Percentiles rank a stretch among this genome's conserved stretches.
These are phyloP conservation scores for Septoria petroselini DNA, from an alignment of 2,329 filamentous ascomycete species.

Conservation along the genomic window DNA sequence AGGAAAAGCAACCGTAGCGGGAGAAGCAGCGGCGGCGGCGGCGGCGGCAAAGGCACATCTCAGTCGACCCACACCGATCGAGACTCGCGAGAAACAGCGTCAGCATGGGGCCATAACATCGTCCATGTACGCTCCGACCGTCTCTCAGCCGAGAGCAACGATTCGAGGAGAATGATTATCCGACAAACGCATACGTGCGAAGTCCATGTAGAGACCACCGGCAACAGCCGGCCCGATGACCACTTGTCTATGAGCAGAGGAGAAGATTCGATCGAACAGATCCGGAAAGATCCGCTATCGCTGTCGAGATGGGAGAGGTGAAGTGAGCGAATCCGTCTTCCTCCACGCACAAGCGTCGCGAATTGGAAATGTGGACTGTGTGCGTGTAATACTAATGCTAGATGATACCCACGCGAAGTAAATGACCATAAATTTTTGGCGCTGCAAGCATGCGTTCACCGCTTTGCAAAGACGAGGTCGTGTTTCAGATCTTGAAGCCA, in stretches of 20 bases:
- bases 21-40: background rate
- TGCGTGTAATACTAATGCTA: no score
- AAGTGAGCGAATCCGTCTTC: no score
- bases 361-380: no score
- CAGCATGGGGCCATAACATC: constrained; percentile 21
- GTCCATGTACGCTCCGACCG: constrained; percentile 15
- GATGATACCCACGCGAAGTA: no score
- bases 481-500: no score
- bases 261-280: constrained; percentile 2
- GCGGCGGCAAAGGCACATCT: constrained; percentile 6
- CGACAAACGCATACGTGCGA: constrained; percentile 27
- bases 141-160: constrained; percentile 21
- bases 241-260: constrained; percentile 4
- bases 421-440: no score
- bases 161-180: constrained; percentile 27
- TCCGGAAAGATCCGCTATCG: no score
- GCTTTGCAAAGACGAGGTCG: no score
- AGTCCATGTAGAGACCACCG: constrained; percentile 22
- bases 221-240: background rate
- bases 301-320: no score
- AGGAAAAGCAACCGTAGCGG: constrained; percentile 15
- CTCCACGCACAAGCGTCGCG: no score
- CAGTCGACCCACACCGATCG: constrained; percentile 10
- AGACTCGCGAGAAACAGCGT: background rate
- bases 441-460: no score